Percentiles rank a stretch among this genome's conserved stretches.
Evolutionary conservation across 1,284 basidiomycete genomes (phyloP).

Genomic region (Cronartium quercuum): DNA sequence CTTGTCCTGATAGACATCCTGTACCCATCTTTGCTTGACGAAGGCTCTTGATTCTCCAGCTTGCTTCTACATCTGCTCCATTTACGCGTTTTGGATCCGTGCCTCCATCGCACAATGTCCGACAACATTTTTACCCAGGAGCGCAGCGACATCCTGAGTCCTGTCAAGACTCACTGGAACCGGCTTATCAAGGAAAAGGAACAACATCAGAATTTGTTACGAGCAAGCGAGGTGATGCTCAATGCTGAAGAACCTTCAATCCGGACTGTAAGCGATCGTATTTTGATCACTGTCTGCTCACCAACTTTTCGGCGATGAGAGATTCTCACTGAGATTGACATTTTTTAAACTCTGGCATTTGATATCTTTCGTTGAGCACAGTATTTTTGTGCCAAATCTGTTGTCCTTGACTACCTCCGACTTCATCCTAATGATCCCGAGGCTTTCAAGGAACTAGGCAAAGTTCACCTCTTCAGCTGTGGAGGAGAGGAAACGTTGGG

Average conservation of each 20-base stretch:
- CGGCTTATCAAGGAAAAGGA: conserved; percentile 3
- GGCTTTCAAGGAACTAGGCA: conserved; percentile 25
- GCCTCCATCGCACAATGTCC: too few species aligned
- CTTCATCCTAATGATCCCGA: conserved; percentile 19
- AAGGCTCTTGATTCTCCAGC: too few species aligned
- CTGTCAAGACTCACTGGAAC: conserved; percentile 9
- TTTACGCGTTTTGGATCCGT: too few species aligned
- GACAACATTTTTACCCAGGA: conserved; percentile 8
- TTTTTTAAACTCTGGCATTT: background rate
- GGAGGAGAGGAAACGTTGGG: background rate
- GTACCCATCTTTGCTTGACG: too few species aligned
- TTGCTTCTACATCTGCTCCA: too few species aligned
- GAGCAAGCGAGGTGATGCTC: conserved; percentile 13
- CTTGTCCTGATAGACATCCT: too few species aligned
- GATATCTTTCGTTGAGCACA: background rate
- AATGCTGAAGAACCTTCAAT: conserved; percentile 27
- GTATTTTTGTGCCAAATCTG: conserved; percentile 12
- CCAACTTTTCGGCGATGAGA: background rate
- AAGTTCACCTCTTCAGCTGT: conserved; percentile 26
- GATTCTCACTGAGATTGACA: background rate
- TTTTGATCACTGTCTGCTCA: background rate
- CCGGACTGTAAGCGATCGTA: conserved; percentile 4
- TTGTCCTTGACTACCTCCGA: background rate
- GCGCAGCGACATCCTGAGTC: background rate
- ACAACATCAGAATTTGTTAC: background rate